phyloP scores from a whole-genome alignment of 2,329 filamentous ascomycete species.

The Fusarium sp. region DNA sequence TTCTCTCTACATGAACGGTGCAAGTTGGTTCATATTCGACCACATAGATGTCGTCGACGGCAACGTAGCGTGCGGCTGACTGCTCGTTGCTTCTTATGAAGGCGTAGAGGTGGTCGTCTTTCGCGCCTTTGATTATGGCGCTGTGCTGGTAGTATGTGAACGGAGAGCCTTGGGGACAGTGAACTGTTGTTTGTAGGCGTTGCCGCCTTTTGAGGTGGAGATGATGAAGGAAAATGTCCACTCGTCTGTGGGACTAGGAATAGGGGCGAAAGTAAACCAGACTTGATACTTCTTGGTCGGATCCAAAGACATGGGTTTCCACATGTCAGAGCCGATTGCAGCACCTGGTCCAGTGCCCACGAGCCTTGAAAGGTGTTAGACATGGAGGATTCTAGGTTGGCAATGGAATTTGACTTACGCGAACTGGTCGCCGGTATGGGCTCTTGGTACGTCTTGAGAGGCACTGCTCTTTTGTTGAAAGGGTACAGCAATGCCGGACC shows the following conservation, averaged over 20 bases:
- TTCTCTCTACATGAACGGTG: background rate
- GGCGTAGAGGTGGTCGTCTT: background rate
- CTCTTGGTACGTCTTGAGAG: background rate
- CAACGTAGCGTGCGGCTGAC: background rate
- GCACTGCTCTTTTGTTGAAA: background rate
- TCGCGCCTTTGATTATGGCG: background rate
- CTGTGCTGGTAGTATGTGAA: background rate
- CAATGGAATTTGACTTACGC: background rate
- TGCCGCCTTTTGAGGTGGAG: background rate
- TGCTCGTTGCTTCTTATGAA: background rate
- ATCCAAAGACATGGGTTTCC: background rate
- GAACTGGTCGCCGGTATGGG: background rate
- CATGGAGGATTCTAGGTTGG: background rate
- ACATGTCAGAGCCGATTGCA: background rate
- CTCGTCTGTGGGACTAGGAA: background rate
- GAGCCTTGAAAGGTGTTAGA: background rate
- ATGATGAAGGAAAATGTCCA: background rate
- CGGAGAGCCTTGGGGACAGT: background rate
- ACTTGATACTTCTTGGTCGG: conserved; percentile 3
- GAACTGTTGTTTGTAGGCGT: background rate
- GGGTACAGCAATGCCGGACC: background rate
- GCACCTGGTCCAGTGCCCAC: background rate
- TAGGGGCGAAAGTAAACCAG: background rate
- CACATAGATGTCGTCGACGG: conserved; percentile 7
- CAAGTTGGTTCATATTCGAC: conserved; percentile 1